Percentiles rank a stretch among this genome's conserved stretches.
phyloP scores from a whole-genome alignment of 1,139 yeast species.

The Suhomyces kunorum region DNA sequence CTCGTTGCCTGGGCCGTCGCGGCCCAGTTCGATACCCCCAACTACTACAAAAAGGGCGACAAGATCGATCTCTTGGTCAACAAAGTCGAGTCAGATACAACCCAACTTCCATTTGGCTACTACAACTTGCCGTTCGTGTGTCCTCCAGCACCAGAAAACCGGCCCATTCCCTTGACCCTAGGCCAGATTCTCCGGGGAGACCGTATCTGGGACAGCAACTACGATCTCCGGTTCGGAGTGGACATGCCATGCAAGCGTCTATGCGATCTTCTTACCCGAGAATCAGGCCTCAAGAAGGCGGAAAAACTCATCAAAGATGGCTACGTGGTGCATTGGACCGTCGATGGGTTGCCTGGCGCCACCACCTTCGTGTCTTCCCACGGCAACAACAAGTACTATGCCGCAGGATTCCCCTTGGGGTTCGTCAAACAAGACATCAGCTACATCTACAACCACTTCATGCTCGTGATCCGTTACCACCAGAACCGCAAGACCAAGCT shows the following conservation, averaged over 20 bases:
- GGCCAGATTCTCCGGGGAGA: conserved; percentile 85
- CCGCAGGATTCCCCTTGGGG: conserved; percentile 87
- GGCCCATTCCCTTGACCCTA: conserved; percentile 66
- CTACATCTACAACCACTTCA: conserved; percentile 75
- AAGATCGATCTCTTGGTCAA: conserved; percentile 71
- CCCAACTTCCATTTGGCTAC: conserved; percentile 78
- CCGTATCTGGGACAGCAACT: conserved; percentile 73
- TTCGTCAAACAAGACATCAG: conserved; percentile 57
- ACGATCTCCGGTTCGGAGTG: conserved; percentile 57
- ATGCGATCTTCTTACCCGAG: conserved; percentile 62
- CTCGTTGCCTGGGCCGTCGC: conserved; percentile 1
- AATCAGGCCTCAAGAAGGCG: conserved; percentile 55
- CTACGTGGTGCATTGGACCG: conserved; percentile 79
- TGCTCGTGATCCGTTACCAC: conserved; percentile 77
- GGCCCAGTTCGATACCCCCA: conserved; percentile 23
- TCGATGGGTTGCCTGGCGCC: conserved; percentile 87
- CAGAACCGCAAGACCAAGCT: conserved; percentile 45
- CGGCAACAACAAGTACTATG: conserved; percentile 64
- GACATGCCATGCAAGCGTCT: conserved; percentile 67
- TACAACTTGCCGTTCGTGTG: conserved; percentile 81
- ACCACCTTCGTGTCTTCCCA: conserved; percentile 74
- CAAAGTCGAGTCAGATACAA: conserved; percentile 73
- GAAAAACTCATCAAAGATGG: conserved; percentile 64
- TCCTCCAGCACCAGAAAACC: conserved; percentile 56
- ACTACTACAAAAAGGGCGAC: conserved; percentile 51